Conservation (phyloP, 1,284 basidiomycete genomes). For the Tetrapyrgos nigripes region DNA sequence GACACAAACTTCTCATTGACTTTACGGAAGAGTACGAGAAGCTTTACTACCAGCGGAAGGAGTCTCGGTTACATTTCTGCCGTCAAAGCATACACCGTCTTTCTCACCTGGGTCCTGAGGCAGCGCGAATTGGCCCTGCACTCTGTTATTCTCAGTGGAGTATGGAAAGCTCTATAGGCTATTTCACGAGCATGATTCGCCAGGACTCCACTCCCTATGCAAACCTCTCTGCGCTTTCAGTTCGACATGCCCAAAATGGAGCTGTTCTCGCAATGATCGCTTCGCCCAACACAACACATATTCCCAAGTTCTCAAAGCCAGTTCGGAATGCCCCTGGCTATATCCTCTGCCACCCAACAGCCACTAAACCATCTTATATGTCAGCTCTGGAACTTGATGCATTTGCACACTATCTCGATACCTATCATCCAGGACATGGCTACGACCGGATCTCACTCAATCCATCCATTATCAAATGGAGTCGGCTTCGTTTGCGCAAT, state of each 20-base stretch:
- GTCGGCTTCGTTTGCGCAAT: slow-evolving; percentile 34
- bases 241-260: neutral
- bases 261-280: neutral
- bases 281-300: slow-evolving; percentile 19
- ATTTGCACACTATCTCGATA: slow-evolving; percentile 10
- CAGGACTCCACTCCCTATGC: slow-evolving; percentile 22
- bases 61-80: slow-evolving; percentile 28
- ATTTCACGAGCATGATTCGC: slow-evolving; percentile 25
- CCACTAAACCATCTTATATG: slow-evolving; percentile 6
- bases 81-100: slow-evolving; percentile 28
- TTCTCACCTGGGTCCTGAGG: slow-evolving; percentile 23
- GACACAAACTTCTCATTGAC: slow-evolving; percentile 8
- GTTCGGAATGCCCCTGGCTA: neutral
- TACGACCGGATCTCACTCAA: neutral
- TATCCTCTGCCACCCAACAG: neutral
- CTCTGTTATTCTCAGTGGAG: slow-evolving; percentile 26
- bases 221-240: slow-evolving; percentile 7
- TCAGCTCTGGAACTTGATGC: slow-evolving; percentile 13
- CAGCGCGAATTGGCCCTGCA: slow-evolving; percentile 22
- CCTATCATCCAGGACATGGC: too few species aligned
- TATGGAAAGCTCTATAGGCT: slow-evolving; percentile 30
- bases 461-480: slow-evolving; percentile 28
- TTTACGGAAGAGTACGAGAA: slow-evolving; percentile 23
- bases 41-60: slow-evolving; percentile 22
- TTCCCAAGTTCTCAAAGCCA: slow-evolving; percentile 26